Evolutionary conservation across 2,329 filamentous ascomycete genomes (phyloP), one percentile per base, ranked within the genome.

Genomic region (Hymenoscyphus albidus): DNA sequence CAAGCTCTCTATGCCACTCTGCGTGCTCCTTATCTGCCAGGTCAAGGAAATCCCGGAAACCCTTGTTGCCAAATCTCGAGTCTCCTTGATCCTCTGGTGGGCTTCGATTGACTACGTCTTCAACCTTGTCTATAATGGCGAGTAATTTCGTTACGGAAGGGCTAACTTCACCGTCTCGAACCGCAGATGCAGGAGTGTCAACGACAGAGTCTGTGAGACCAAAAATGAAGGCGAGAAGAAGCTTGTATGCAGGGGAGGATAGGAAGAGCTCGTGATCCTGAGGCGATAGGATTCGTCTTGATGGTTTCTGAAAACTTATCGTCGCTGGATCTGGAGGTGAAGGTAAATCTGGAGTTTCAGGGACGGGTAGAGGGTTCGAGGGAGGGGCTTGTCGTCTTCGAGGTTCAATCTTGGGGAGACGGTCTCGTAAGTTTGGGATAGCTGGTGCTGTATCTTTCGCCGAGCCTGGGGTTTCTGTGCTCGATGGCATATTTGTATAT

Each of bases 41-140:
- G 75, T 92, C 90, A 63, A 97, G 83, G 73, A 96, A 93, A 64
- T 85, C 83, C 59, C 92, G 87, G 78, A 99, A 99, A 1, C 90
- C 87, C 70, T 93, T 93, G 78, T 99, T 99, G 58, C 95, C 96
- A 76, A 99, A 99, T 32, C 95, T 85, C 9, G 93, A 97, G 57
- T 93, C 93, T 38, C 87, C 89, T 58, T 93, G 91, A 68, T 98
- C 93, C 70, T 94, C 84, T 0, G 95, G 89, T 0, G 95, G 95
- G 61, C 89, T 88, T 61, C 83, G 79, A 14, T 82, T 79, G 5
- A 96, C 82, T 0, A 94, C 81, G 5, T 80, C 77, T 62, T 92
- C 87, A 9, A 90, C 85, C 62, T 88, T 83, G 40, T 89, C 83
- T 12, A 99, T 82, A 22, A 97, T 86, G 16, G 77, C 74, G 48